Conservation (phyloP, 192 early-diverging fungal genomes). For the Dispira simplex region DNA sequence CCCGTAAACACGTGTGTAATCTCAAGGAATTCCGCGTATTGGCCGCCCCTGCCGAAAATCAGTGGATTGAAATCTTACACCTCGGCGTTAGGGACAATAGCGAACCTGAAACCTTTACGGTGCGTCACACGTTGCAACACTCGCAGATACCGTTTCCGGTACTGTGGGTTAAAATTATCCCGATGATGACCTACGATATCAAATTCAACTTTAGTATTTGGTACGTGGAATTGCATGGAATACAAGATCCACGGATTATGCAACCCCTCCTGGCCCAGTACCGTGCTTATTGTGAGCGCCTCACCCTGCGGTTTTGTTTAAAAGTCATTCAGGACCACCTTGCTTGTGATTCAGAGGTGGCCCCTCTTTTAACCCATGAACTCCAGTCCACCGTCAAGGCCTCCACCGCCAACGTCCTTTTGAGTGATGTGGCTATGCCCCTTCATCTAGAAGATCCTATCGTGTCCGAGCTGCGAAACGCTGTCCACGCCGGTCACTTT, state of each 20-base stretch:
- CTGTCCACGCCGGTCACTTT: constrained; percentile 60
- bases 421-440: constrained; percentile 12
- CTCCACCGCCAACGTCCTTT: too few relatives aligned
- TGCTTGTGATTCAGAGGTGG: constrained; percentile 30
- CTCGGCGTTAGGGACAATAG: constrained; percentile 53
- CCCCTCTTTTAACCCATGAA: constrained; percentile 40
- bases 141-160: constrained; percentile 56
- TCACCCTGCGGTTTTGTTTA: constrained; percentile 70
- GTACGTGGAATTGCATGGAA: constrained; percentile 79
- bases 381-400: too few relatives aligned
- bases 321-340: constrained; percentile 80
- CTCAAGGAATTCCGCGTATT: constrained; percentile 93
- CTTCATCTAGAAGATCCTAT: constrained; percentile 65
- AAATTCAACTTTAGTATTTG: constrained; percentile 96
- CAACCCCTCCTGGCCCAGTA: constrained; percentile 21
- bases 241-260: constrained; percentile 48
- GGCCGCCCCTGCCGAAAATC: constrained; percentile 65
- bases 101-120: constrained; percentile 73
- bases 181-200: constrained; percentile 73
- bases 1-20: constrained; percentile 72
- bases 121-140: constrained; percentile 56
- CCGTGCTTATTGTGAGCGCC: constrained; percentile 51
- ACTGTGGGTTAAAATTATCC: constrained; percentile 88
- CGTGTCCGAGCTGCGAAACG: constrained; percentile 54
- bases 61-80: constrained; percentile 80